Base-by-base conservation (phyloP, 345 rosid species). In the Chamaenerion angustifolium region DNA sequence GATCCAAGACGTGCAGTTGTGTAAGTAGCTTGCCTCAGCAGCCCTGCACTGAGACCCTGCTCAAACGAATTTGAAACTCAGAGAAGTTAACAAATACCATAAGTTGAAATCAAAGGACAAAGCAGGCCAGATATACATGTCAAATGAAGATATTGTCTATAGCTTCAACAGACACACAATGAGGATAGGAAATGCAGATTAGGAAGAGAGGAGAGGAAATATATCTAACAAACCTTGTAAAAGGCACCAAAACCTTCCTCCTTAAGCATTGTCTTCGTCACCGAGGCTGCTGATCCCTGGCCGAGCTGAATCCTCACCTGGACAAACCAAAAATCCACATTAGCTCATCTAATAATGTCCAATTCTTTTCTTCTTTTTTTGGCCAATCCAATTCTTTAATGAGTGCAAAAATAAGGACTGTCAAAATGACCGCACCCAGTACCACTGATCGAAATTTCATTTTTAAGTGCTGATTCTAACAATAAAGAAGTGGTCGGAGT, bases 221-320 rank as follows among this genome's bases (percentile, higher is more conserved):
- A 14, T 16, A 19, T 50, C 7, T 6, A 17, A 13, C 9, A 10
- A 25, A 40, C 96, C 92, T 90, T 86, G 79, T 86, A 90, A 49
- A 90, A 76, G 48, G 96, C 94, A 63, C 85, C 79, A 16, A 86
- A 0, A 19, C 96, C 98, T 58, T 90, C 89, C 40, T 86, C 78
- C 70, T 70, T 78, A 31, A 90, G 75, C 98, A 90, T 86, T 71
- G 7, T 86, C 48, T 63, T 79, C 46, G 96, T 78, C 44, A 90
- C 85, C 46, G 63, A 45, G 5, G 45, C 80, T 10, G 96, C 96
- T 12, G 95, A 81, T 64, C 98, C 98, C 64, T 86, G 98, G 51
- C 98, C 98, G 71, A 90, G 56, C 61, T 90, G 98, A 66, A 90
- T 86, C 60, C 98, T 86, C 82, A 90, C 98, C 98, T 90, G 53